These are phyloP conservation scores for Strigomonas oncopelti DNA, from an alignment of 208 protist genomes.

Conservation along the genomic window DNA sequence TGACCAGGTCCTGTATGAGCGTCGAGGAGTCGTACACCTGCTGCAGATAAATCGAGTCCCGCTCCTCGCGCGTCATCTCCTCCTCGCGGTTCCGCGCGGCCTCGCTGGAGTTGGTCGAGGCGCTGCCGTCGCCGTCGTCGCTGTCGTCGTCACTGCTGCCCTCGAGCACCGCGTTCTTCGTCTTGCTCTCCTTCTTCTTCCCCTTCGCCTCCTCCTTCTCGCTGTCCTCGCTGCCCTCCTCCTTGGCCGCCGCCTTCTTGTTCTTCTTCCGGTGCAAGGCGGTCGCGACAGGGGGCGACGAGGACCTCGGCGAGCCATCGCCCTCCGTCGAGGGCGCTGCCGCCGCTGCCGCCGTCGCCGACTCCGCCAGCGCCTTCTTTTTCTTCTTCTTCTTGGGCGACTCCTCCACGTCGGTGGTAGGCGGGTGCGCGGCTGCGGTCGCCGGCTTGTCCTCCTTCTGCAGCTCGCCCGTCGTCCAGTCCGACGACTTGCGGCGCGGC, in stretches of 20 bases:
- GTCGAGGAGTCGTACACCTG: slow-evolving; percentile 84
- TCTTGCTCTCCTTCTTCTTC: slow-evolving; percentile 8
- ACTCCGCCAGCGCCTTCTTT: slow-evolving; percentile 3
- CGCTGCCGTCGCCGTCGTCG: slow-evolving; percentile 18
- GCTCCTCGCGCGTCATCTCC: slow-evolving; percentile 2
- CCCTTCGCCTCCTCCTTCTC: slow-evolving; percentile 3
- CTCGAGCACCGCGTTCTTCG: slow-evolving; percentile 9
- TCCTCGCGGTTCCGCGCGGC: slow-evolving; percentile 4
- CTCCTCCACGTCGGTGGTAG: neutral
- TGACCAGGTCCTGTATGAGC: slow-evolving; percentile 79
- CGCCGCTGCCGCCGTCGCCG: no score
- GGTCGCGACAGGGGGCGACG: neutral
- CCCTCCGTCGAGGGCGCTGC: neutral
- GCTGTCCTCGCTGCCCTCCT: neutral
- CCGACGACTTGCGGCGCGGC: neutral
- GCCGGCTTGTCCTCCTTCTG: slow-evolving; percentile 6
- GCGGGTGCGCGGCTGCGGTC: neutral
- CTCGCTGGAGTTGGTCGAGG: neutral
- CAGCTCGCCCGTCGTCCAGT: neutral
- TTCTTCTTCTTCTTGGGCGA: slow-evolving; percentile 1
- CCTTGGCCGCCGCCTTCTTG: neutral
- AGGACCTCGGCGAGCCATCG: neutral
- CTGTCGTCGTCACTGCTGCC: slow-evolving; percentile 12
- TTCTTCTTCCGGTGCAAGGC: neutral
- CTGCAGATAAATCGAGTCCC: slow-evolving; percentile 63